A percentile compares a stretch with the other conserved stretches of the same genome.
Evolutionary conservation across 331 rosid species (phyloP).

Genomic region (Erythrophleum ivorense): DNA sequence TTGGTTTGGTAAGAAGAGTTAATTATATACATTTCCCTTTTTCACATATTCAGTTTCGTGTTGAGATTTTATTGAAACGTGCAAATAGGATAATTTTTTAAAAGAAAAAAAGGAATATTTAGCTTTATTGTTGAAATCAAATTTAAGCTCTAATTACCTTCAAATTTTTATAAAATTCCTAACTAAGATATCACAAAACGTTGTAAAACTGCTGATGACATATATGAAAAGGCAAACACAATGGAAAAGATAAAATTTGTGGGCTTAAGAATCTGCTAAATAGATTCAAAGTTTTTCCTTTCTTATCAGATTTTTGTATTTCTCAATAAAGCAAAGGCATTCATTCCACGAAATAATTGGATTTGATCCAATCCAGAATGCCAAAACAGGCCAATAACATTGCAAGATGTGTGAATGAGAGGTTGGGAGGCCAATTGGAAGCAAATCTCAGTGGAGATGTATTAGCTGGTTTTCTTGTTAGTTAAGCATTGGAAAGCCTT

Average conservation of each 20-base stretch:
- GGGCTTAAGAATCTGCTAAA: slow-evolving; percentile 52
- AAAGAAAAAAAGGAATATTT: too few species aligned
- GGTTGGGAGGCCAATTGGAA: background rate
- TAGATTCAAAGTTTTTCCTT: slow-evolving; percentile 23
- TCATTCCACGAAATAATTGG: slow-evolving; percentile 50
- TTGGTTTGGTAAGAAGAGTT: too few species aligned
- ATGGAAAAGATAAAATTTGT: slow-evolving; percentile 39
- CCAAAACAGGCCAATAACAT: slow-evolving; percentile 39
- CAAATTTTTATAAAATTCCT: slow-evolving; percentile 5
- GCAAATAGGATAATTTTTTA: too few species aligned
- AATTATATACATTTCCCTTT: too few species aligned
- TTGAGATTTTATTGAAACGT: too few species aligned
- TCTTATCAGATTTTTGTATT: background rate
- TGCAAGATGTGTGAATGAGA: slow-evolving; percentile 15
- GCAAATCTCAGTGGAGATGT: slow-evolving; percentile 15
- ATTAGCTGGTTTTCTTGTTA: slow-evolving; percentile 42
- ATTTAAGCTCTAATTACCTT: background rate
- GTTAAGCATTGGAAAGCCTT: slow-evolving; percentile 47
- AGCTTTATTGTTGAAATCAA: too few species aligned
- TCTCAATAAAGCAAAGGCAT: slow-evolving; percentile 5
- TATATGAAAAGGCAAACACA: slow-evolving; percentile 42
- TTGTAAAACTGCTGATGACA: slow-evolving; percentile 44
- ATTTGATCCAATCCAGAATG: slow-evolving; percentile 62
- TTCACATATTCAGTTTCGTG: too few species aligned
- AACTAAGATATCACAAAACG: slow-evolving; percentile 17